phyloP scores from a whole-genome alignment of 2,329 filamentous ascomycete genomes.

The Diaporthe vaccinii region DNA sequence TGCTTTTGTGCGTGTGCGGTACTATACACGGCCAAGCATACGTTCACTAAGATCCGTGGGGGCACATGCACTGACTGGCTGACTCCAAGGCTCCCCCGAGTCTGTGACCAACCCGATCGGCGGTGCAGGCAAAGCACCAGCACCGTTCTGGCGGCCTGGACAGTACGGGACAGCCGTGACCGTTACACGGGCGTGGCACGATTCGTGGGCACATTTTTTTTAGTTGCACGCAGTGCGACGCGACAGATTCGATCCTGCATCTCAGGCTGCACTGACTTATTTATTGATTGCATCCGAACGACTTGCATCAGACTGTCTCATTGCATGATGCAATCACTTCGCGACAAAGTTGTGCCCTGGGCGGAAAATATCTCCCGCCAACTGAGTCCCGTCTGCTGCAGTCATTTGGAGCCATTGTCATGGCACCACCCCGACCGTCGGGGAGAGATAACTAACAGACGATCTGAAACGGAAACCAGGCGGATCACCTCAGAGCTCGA shows the following conservation, averaged over 20 bases:
- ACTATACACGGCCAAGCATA: conserved; percentile 6
- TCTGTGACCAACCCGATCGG: background rate
- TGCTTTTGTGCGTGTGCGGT: background rate
- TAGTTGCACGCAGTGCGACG: conserved; percentile 25
- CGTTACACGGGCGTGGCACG: conserved; percentile 23
- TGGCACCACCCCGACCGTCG: background rate
- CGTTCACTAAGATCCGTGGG: conserved; percentile 9
- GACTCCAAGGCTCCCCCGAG: background rate
- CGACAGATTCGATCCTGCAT: conserved; percentile 33
- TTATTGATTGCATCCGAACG: conserved; percentile 14
- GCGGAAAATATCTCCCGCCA: conserved; percentile 21
- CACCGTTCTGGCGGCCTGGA: background rate
- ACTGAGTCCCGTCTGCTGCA: background rate
- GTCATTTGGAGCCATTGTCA: background rate
- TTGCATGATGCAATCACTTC: conserved; percentile 17
- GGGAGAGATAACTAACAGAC: background rate
- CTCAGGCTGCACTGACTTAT: conserved; percentile 1
- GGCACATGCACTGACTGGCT: background rate
- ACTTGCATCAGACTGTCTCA: conserved; percentile 19
- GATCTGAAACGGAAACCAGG: conserved; percentile 12
- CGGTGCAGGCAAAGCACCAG: background rate
- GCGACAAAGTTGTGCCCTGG: background rate
- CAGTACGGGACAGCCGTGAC: background rate
- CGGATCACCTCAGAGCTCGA: background rate
- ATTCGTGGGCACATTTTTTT: background rate